phyloP scores from a whole-genome alignment of 306 rosid species.

The Gynostemma pentaphyllum region DNA sequence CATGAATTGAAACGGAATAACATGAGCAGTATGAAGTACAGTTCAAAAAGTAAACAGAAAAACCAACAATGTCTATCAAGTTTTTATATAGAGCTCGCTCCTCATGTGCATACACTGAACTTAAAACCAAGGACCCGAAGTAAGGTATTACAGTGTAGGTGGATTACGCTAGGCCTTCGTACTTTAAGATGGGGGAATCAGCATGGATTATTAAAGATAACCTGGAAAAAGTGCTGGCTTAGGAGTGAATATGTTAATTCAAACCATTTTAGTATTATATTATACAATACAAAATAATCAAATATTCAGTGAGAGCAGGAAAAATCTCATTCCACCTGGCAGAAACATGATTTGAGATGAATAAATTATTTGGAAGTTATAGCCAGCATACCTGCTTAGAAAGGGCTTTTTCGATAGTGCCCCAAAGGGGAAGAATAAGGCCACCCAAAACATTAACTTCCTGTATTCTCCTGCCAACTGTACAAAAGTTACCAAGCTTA shows the following conservation, averaged over 20 bases:
- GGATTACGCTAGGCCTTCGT: background rate
- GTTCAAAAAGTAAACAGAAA: background rate
- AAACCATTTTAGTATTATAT: background rate
- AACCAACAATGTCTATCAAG: background rate
- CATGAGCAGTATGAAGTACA: background rate
- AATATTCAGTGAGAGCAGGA: background rate
- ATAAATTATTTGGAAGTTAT: background rate
- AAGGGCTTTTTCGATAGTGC: slow-evolving; percentile 86
- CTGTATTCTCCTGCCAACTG: slow-evolving; percentile 92
- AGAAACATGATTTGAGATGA: background rate
- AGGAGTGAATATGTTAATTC: background rate
- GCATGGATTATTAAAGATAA: too few relatives aligned
- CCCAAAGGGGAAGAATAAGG: slow-evolving; percentile 97
- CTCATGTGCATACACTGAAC: background rate
- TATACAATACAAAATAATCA: background rate
- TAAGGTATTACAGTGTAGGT: background rate
- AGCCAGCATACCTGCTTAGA: slow-evolving; percentile 68
- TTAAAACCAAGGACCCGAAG: background rate
- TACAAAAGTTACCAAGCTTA: slow-evolving; percentile 77
- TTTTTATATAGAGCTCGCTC: background rate
- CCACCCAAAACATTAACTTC: slow-evolving; percentile 96
- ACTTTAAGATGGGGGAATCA: background rate
- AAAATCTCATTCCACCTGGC: background rate
- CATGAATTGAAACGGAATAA: background rate
- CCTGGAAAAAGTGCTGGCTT: background rate